Percentiles rank a stretch among this genome's conserved stretches.
Conservation (phyloP, 2,329 filamentous ascomycete genomes). For the Coniochaeta ligniaria region DNA sequence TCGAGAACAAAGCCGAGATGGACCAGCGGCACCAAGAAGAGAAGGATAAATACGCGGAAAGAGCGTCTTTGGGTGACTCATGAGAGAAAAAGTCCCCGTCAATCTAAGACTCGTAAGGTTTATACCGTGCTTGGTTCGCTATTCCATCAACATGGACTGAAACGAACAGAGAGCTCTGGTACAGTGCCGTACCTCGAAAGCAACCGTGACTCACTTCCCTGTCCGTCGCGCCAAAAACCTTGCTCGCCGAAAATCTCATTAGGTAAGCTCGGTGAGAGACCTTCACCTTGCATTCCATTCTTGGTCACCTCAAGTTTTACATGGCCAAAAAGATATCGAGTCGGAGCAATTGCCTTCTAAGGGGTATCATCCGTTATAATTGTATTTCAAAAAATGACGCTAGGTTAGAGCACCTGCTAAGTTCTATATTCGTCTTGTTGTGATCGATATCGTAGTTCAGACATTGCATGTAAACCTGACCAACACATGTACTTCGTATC, state of each 20-base stretch:
- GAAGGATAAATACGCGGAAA: neutral
- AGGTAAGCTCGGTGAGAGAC: neutral
- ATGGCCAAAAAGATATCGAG: too few relatives aligned
- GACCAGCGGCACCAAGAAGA: neutral
- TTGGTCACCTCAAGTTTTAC: neutral
- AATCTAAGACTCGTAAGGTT: neutral
- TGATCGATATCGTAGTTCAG: too few relatives aligned
- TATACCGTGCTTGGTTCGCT: neutral
- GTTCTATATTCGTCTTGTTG: too few relatives aligned
- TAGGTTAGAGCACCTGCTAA: too few relatives aligned
- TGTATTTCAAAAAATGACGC: too few relatives aligned
- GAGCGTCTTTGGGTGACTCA: neutral
- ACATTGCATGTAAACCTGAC: too few relatives aligned
- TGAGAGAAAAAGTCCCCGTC: neutral
- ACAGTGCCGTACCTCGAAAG: neutral
- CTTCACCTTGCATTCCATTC: neutral
- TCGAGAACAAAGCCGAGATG: conserved; percentile 4
- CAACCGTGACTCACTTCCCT: neutral
- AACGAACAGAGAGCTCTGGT: neutral
- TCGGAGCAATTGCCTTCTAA: too few relatives aligned
- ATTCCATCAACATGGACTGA: neutral
- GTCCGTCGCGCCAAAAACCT: neutral
- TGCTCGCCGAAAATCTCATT: neutral
- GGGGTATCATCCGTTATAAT: too few relatives aligned
- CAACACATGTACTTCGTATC: neutral